Evolutionary conservation across 805 yeast genomes (phyloP), one percentile per base, ranked within the genome.

Genomic region (Alloascoidea africana): DNA sequence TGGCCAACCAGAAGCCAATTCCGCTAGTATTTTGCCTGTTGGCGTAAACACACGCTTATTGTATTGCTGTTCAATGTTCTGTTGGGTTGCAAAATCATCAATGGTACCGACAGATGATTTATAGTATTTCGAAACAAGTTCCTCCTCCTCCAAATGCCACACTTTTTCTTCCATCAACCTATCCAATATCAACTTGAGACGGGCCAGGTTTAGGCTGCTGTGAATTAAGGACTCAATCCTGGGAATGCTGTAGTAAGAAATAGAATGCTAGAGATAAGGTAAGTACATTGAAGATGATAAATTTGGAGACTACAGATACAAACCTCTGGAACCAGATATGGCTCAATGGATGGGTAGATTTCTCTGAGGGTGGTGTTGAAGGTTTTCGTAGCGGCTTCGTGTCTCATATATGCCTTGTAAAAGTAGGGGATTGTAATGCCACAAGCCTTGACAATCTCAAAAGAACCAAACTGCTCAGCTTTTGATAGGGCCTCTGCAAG

Each of bases 371-470:
- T 65, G 14, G 57, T 46, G 14, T 66, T 58, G 46, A 84, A 84
- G 38, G 68, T 65, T 44, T 74, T 76, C 6, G 91, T 70, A 14
- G 94, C 95, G 4, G 96, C 95, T 55, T 87, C 94, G 55, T 89
- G 96, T 40, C 96, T 66, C 65, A 86, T 83, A 47, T 82, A 83
- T 0, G 96, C 94, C 51, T 86, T 83, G 59, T 83, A 89, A 53
- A 86, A 89, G 54, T 84, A 85, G 0, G 96, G 96, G 13, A 89
- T 66, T 0, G 91, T 76, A 37, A 73, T 67, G 3, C 86, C 91
- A 50, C 93, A 71, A 0, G 89, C 94, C 43, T 72, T 76, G 41
- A 89, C 55, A 2, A 84, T 64, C 54, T 89, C 96, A 38, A 68
- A 66, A 37, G 79, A 70, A 2, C 96, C 96, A 50, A 55, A 72